Percentiles rank a stretch among this genome's conserved stretches.
Conservation (phyloP, 257 asterid genomes). For the Vinca minor region DNA sequence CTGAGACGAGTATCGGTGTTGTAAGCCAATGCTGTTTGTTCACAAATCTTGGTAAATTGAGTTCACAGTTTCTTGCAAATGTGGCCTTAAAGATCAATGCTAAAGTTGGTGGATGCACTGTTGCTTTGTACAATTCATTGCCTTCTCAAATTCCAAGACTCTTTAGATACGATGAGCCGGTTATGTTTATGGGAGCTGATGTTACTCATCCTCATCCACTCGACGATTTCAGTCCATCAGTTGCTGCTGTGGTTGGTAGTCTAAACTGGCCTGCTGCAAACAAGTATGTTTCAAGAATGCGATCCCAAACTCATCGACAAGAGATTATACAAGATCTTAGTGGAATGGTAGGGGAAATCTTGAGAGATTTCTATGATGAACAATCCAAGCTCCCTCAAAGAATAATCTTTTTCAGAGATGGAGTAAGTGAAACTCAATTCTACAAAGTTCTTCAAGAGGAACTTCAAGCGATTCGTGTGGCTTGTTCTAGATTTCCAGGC, state of each 20-base stretch:
- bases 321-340: conserved; percentile 77
- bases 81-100: conserved; percentile 92
- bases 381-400: conserved; percentile 50
- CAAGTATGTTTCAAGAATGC: conserved; percentile 76
- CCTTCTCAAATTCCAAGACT: conserved; percentile 77
- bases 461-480: conserved; percentile 45
- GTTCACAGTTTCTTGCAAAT: conserved; percentile 78
- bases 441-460: conserved; percentile 57
- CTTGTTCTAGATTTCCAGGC: conserved; percentile 50
- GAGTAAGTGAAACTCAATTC: conserved; percentile 92
- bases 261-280: conserved; percentile 92
- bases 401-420: conserved; percentile 86
- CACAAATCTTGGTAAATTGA: conserved; percentile 48
- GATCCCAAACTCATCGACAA: conserved; percentile 81
- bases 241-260: conserved; percentile 94
- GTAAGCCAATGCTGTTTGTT: conserved; percentile 88
- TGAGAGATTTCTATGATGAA: conserved; percentile 57
- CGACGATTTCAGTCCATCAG: conserved; percentile 82
- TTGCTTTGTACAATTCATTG: conserved; percentile 60
- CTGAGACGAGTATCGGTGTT: conserved; percentile 75
- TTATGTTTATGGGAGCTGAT: conserved; percentile 93
- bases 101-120: conserved; percentile 90
- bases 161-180: conserved; percentile 53
- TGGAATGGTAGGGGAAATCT: conserved; percentile 59
- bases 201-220: conserved; percentile 94